A percentile compares a stretch with the other conserved stretches of the same genome.
Conservation (phyloP, 1,139 yeast species). For the Kodamaea arcana region DNA sequence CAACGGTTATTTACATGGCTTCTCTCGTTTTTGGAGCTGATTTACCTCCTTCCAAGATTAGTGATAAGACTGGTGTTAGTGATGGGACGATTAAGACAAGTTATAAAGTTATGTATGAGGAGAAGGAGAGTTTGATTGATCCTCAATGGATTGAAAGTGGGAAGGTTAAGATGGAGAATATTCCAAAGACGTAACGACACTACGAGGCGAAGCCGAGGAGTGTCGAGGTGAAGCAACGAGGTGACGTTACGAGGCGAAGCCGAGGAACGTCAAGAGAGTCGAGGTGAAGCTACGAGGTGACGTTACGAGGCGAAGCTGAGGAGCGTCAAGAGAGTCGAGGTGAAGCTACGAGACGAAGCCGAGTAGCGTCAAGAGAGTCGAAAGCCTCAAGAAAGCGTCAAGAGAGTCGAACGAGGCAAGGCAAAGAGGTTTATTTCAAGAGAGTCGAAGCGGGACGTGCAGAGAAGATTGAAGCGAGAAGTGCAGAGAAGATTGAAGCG, state of each 20-base stretch:
- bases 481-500: too few relatives aligned
- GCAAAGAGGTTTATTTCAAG: too few relatives aligned
- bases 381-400: too few relatives aligned
- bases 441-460: too few relatives aligned
- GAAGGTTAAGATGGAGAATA: conserved; percentile 56
- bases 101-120: conserved; percentile 77
- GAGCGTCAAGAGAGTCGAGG: not conserved
- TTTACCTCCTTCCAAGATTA: conserved; percentile 69
- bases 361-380: not conserved
- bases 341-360: too few relatives aligned
- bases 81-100: conserved; percentile 97
- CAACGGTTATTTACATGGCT: conserved; percentile 94
- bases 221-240: not conserved
- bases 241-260: too few relatives aligned
- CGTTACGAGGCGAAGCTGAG: too few relatives aligned
- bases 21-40: conserved; percentile 75
- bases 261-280: not conserved
- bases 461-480: too few relatives aligned
- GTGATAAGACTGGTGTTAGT: conserved; percentile 95
- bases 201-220: too few relatives aligned
- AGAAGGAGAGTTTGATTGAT: conserved; percentile 68
- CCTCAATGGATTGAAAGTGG: conserved; percentile 77
- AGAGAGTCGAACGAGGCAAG: too few relatives aligned
- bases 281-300: too few relatives aligned
- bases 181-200: conserved; percentile 55